These are phyloP conservation scores for Ottelia alismoides DNA, from an alignment of 106 monocot species.

Conservation along the genomic window DNA sequence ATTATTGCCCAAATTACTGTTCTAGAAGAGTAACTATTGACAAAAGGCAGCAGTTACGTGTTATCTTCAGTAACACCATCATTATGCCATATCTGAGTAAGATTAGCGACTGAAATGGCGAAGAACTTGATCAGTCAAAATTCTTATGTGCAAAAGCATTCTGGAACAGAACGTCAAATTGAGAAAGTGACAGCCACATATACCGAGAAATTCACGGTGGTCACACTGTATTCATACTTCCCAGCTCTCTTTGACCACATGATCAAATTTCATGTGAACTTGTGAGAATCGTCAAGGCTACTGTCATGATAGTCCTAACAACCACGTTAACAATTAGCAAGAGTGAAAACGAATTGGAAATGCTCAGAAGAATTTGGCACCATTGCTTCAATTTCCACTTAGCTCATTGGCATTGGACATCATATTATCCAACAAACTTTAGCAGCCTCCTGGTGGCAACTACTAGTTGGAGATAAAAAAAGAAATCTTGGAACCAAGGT, in stretches of 20 bases:
- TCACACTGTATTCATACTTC: constrained; percentile 95
- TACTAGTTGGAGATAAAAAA: too few relatives aligned
- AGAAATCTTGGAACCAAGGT: too few relatives aligned
- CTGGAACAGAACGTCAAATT: too few relatives aligned
- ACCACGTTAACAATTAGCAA: background rate
- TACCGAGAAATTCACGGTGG: constrained; percentile 87
- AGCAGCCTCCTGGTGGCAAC: too few relatives aligned
- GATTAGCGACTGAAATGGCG: constrained; percentile 68
- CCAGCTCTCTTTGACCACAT: constrained; percentile 95
- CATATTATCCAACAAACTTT: too few relatives aligned
- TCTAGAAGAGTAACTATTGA: too few relatives aligned
- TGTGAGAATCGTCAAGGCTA: constrained; percentile 83
- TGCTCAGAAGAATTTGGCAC: background rate
- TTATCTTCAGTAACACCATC: constrained; percentile 85
- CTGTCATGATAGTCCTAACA: constrained; percentile 64
- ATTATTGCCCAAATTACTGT: too few relatives aligned
- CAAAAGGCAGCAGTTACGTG: too few relatives aligned
- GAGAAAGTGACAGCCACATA: too few relatives aligned
- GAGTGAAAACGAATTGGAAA: background rate
- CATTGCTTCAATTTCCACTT: constrained; percentile 25
- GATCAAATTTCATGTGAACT: constrained; percentile 96
- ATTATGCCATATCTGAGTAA: constrained; percentile 66
- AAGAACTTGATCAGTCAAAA: too few relatives aligned
- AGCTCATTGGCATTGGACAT: background rate
- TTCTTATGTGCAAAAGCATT: too few relatives aligned